A percentile compares a stretch with the other conserved stretches of the same genome.
phyloP scores from a whole-genome alignment of 2,329 filamentous ascomycete genomes.

The Incumbomyces delicatus region DNA sequence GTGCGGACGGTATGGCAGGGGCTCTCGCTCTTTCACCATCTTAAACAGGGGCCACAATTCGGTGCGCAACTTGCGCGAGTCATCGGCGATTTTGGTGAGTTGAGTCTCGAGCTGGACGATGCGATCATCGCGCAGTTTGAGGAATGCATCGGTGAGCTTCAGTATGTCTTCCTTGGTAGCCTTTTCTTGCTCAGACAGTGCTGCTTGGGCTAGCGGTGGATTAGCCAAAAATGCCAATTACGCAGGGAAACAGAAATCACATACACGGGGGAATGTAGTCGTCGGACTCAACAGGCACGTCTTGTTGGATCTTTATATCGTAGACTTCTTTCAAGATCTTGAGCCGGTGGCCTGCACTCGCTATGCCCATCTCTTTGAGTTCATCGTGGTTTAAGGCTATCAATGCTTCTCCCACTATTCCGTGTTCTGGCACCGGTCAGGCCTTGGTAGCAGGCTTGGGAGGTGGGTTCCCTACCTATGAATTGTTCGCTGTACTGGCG shows the following conservation, averaged over 20 bases:
- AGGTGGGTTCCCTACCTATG: conserved; percentile 49
- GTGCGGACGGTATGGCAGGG: conserved; percentile 54
- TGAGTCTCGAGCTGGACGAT: conserved; percentile 77
- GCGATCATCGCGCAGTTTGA: conserved; percentile 81
- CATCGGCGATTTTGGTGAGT: conserved; percentile 71
- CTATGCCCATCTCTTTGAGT: conserved; percentile 87
- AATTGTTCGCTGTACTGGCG: conserved; percentile 75
- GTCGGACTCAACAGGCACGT: conserved; percentile 80
- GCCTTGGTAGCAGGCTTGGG: conserved; percentile 25
- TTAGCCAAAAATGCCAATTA: conserved; percentile 15
- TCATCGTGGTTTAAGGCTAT: conserved; percentile 85
- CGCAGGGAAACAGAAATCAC: conserved; percentile 27
- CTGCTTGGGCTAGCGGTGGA: conserved; percentile 63
- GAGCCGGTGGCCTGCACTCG: conserved; percentile 84
- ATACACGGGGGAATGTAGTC: conserved; percentile 88
- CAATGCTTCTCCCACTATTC: conserved; percentile 84
- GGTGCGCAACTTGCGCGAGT: conserved; percentile 79
- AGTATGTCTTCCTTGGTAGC: conserved; percentile 91
- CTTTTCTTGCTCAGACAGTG: conserved; percentile 71
- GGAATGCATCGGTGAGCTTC: conserved; percentile 78
- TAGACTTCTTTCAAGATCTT: conserved; percentile 95
- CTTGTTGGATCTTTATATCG: conserved; percentile 89
- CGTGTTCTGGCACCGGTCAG: conserved; percentile 58
- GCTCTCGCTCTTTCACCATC: conserved; percentile 84
- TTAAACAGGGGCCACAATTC: conserved; percentile 85